A percentile compares a stretch with the other conserved stretches of the same genome.
phyloP scores from a whole-genome alignment of 2,329 filamentous ascomycete genomes.

The Fusarium setosum region DNA sequence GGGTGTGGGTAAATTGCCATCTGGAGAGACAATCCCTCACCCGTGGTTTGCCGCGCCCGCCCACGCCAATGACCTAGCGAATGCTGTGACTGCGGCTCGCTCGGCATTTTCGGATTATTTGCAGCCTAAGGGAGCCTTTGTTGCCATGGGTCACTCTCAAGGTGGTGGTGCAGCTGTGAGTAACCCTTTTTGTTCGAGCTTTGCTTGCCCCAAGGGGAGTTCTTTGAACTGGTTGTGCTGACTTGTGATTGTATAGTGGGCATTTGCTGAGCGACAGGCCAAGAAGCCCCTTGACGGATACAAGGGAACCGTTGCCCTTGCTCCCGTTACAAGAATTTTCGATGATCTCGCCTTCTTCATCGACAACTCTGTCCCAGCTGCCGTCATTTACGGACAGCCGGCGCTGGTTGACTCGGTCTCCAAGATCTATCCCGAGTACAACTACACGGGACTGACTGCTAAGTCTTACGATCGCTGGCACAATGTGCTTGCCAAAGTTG shows the following conservation, averaged over 20 bases:
- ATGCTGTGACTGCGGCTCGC: slow-evolving; percentile 23
- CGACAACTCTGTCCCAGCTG: slow-evolving; percentile 5
- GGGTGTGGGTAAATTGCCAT: slow-evolving; percentile 12
- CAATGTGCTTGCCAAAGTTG: slow-evolving; percentile 16
- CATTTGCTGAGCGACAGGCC: slow-evolving; percentile 25
- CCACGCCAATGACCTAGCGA: slow-evolving; percentile 28
- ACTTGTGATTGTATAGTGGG: slow-evolving; percentile 2
- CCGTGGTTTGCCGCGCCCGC: slow-evolving; percentile 22
- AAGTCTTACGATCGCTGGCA: slow-evolving; percentile 26
- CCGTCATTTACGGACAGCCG: slow-evolving; percentile 3
- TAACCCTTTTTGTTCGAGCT: not conserved
- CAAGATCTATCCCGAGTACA: slow-evolving; percentile 23
- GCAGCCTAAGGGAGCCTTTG: not conserved
- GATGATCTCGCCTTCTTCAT: slow-evolving; percentile 15
- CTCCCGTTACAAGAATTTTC: slow-evolving; percentile 22
- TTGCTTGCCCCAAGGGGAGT: no score
- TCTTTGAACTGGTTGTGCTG: not conserved
- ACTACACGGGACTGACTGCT: slow-evolving; percentile 16
- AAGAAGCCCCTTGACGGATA: slow-evolving; percentile 23
- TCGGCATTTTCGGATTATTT: slow-evolving; percentile 6
- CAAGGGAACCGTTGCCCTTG: slow-evolving; percentile 23
- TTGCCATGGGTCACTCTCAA: not conserved
- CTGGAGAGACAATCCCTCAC: slow-evolving; percentile 22
- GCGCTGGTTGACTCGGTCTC: slow-evolving; percentile 21
- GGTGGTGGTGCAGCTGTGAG: not conserved